Percentiles rank a stretch among this genome's conserved stretches.
phyloP scores from a whole-genome alignment of 1,284 basidiomycete genomes.

The Trametes hirsuta region DNA sequence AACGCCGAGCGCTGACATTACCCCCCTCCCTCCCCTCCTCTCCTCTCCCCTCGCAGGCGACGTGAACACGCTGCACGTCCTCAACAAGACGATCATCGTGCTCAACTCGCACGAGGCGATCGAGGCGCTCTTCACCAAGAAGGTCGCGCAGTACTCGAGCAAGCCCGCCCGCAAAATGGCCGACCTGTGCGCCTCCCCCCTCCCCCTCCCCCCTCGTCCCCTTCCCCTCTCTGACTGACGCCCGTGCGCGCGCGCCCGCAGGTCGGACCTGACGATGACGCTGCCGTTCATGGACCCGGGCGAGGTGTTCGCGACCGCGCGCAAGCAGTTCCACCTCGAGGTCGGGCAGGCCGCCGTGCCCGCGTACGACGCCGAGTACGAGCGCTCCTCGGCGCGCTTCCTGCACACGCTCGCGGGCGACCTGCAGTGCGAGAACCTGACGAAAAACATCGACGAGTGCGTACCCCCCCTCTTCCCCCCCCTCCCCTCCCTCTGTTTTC shows the following conservation, averaged over 20 bases:
- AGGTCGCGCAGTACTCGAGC: slow-evolving; percentile 28
- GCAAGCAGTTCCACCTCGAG: slow-evolving; percentile 26
- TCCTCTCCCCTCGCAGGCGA: slow-evolving; percentile 10
- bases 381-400: slow-evolving; percentile 18
- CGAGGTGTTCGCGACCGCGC: slow-evolving; percentile 20
- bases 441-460: slow-evolving; percentile 18
- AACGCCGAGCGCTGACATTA: too few species aligned
- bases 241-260: not conserved
- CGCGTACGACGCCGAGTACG: slow-evolving; percentile 22
- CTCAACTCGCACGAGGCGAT: slow-evolving; percentile 33
- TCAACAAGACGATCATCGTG: slow-evolving; percentile 27
- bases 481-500: not conserved
- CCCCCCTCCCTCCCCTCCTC: too few species aligned
- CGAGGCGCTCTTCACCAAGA: slow-evolving; percentile 33
- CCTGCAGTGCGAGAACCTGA: slow-evolving; percentile 9
- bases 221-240: not conserved
- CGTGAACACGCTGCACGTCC: slow-evolving; percentile 26
- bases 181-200: slow-evolving; percentile 14
- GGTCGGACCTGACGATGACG: slow-evolving; percentile 23
- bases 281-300: slow-evolving; percentile 29
- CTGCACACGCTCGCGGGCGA: slow-evolving; percentile 14
- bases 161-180: slow-evolving; percentile 27
- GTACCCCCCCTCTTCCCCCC: not conserved
- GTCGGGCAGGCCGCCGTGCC: slow-evolving; percentile 15
- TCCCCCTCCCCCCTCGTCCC: not conserved